Base-by-base conservation (phyloP, 2,329 filamentous ascomycete species). In the Gnomoniopsis smithogilvyi region DNA sequence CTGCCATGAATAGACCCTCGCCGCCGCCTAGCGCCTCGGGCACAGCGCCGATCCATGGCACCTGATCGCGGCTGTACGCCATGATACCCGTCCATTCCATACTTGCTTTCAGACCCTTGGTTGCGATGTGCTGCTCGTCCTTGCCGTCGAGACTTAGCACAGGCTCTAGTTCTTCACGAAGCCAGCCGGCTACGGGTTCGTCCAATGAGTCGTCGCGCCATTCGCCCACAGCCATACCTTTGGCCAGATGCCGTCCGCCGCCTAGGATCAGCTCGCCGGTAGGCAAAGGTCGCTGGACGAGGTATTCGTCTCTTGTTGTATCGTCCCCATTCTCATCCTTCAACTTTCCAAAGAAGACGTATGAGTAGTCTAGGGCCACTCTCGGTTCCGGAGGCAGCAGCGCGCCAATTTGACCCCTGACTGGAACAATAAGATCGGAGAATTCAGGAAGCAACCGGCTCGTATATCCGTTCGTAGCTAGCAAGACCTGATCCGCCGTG, bases 391-490 rank as follows among this genome's bases (percentile, higher is more conserved):
- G 85, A 6, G 88, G 88, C 3, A 79, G 66, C 21, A 93, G 78
- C 0, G 88, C 83, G 46, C 82, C 83, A 74, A 93, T 85, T 68
- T 93, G 86, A 1, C 90, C 92, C 24, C 90, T 80, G 2, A 90
- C 86, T 0, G 93, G 93, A 2, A 93, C 84, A 63, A 96, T 89
- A 10, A 92, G 78, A 63, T 87, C 84, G 10, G 82, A 78, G 65
- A 94, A 88, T 36, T 76, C 69, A 0, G 90, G 90, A 1, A 94
- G 75, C 3, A 96, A 78, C 61, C 87, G 81, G 1, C 90, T 91
- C 0, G 91, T 93, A 72, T 96, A 96, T 3, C 79, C 93, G 68
- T 96, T 96, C 1, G 89, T 94, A 4, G 91, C 89, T 17, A 96
- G 80, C 19, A 96, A 79, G 21, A 96, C 83, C 36, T 83, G 80